Evolutionary conservation across 371 early-diverging fungal genomes (phyloP), one percentile per base, ranked within the genome.

Genomic region (Mucor indicus): DNA sequence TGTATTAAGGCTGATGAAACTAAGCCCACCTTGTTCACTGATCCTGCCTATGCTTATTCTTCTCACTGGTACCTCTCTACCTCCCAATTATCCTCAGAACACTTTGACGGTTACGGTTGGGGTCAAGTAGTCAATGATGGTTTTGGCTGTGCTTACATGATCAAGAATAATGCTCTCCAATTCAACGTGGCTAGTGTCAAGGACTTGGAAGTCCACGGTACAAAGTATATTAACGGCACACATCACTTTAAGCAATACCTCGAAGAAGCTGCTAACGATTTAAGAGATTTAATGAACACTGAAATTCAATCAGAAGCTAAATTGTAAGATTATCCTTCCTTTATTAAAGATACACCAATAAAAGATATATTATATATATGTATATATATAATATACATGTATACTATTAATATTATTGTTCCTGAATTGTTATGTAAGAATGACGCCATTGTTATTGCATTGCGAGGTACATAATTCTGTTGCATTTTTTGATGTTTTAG

Each of bases 111-210:
- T 31, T 98, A 94, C 61, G 98, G 98, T 9, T 98, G 95, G 94
- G 95, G 95, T 47, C 92, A 91, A 63, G 97, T 98, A 23, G 90
- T 93, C 19, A 85, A 91, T 25, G 91, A 93, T 67, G 98, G 98
- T 8, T 97, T 87, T 62, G 96, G 95, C 38, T 67, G 89, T 58
- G 96, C 97, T 16, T 98, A 98, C 77, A 93, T 92, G 86, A 84
- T 96, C 72, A 92, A 91, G 72, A 77, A 83, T 44, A 75, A 87
- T 52, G 69, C 83, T 41, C 60, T 96, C 36, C 84, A 91, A 54
- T 89, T 96, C 74, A 96, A 93, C 64, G 79, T 96, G 25, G 87
- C 90, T 1, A 81, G 85, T 39, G 71, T 77, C 19, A 67, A 72
- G 39, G 65, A 71, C 39, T 55, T 83, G 19, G 76, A 74, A 15